Evolutionary conservation across 371 early-diverging fungal genomes (phyloP).

Genomic region (Syncephalastrum racemosum): DNA sequence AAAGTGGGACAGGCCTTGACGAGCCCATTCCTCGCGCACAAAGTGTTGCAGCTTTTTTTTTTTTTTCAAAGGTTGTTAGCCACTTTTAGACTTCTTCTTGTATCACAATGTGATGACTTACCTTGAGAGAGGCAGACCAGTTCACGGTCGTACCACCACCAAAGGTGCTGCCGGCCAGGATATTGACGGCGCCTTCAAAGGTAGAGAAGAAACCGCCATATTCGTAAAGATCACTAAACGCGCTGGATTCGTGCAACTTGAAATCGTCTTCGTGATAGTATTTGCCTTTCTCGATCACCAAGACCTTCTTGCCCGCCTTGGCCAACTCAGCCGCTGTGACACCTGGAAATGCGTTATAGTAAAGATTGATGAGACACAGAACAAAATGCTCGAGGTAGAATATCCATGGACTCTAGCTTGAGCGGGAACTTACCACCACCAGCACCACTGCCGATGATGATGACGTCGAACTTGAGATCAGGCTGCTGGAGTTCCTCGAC

Average conservation of each 20-base stretch:
- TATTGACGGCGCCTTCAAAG: constrained; percentile 44
- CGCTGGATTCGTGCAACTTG: constrained; percentile 46
- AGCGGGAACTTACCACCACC: constrained; percentile 65
- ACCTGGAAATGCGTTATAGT: constrained; percentile 22
- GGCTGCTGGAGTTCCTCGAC: constrained; percentile 20
- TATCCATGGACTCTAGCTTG: no score
- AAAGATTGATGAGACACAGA: no score
- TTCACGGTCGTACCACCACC: constrained; percentile 53
- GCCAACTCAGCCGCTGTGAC: constrained; percentile 72
- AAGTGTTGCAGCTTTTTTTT: constrained; percentile 26
- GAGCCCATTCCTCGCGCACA: constrained; percentile 76
- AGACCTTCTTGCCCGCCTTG: constrained; percentile 63
- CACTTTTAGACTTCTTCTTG: neutral
- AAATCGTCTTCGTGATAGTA: constrained; percentile 58
- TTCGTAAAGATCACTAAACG: constrained; percentile 52
- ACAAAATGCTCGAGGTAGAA: no score
- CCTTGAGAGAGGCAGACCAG: constrained; percentile 73
- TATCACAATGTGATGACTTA: constrained; percentile 16
- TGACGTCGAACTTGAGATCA: constrained; percentile 57
- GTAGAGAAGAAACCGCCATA: constrained; percentile 40
- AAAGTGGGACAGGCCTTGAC: constrained; percentile 61
- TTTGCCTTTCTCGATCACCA: constrained; percentile 77
- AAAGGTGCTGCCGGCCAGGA: constrained; percentile 64
- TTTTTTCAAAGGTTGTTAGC: neutral
- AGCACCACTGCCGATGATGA: constrained; percentile 75